These are phyloP conservation scores for Quercus suber DNA, from an alignment of 306 rosid genomes.

Conservation along the genomic window DNA sequence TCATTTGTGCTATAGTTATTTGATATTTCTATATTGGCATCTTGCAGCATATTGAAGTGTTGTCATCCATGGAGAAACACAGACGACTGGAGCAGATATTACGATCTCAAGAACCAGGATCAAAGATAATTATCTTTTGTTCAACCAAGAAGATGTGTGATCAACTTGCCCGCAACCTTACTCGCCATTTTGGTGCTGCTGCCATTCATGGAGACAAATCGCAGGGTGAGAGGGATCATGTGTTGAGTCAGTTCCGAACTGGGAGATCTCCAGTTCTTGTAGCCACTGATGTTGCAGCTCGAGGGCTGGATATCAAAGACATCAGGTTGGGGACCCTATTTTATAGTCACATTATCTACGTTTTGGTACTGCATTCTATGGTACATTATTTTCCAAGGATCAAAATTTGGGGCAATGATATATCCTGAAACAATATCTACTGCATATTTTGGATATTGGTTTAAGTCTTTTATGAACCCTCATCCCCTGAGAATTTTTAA, in stretches of 20 bases:
- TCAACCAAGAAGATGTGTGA: conserved; percentile 99
- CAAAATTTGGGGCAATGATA: neutral
- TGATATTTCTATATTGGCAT: conserved; percentile 6
- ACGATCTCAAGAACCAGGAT: conserved; percentile 92
- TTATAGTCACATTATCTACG: conserved; percentile 1
- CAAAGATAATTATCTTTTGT: conserved; percentile 87
- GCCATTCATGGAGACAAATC: conserved; percentile 99
- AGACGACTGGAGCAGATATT: conserved; percentile 80
- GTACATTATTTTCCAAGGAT: neutral
- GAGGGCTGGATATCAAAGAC: conserved; percentile 93
- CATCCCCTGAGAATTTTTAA: no score
- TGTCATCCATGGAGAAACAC: conserved; percentile 72
- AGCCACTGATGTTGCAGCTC: conserved; percentile 92
- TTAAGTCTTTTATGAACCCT: neutral
- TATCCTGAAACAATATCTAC: neutral
- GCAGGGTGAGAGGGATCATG: conserved; percentile 90
- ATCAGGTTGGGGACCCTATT: conserved; percentile 58
- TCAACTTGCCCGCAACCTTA: conserved; percentile 89
- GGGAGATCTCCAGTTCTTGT: conserved; percentile 93
- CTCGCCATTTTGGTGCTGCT: conserved; percentile 90
- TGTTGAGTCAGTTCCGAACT: conserved; percentile 69
- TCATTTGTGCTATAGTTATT: conserved; percentile 5
- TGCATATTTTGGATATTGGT: neutral
- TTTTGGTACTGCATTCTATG: neutral
- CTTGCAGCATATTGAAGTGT: conserved; percentile 78